Evolutionary conservation across 352 stramenopile genomes (phyloP), one percentile per base, ranked within the genome.

Genomic region (Phytophthora foliorum): DNA sequence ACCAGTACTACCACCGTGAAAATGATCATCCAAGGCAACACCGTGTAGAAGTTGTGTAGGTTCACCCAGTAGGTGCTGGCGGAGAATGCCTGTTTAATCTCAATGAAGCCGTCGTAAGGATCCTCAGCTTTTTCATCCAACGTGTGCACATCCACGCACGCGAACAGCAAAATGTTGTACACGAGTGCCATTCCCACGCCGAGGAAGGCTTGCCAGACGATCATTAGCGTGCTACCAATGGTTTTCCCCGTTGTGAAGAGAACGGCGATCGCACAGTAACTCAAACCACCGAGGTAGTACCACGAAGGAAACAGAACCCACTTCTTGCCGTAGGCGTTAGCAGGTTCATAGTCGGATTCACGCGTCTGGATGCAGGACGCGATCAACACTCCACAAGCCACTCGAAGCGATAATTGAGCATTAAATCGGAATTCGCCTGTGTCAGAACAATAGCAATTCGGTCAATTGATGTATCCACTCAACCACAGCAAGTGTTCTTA

Each of bases 161-260:
- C 62, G 49, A 92, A 93, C 11, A 93, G 69, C n/a, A 93, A 42
- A 41, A 90, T 80, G 65, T 86, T 93, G 76, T 89, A 93, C 17
- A 92, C 63, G 14, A 93, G 72, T 48, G 86, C 86, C 58, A 93
- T 82, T 25, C 86, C 84, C 39, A 91, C 82, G 3, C 86, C 86
- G 21, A 85, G 80, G 55, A 93, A 88, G 29, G 85, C 78, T 69
- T 92, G 86, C 69, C 76, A 93, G 24, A 90, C 77, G 31, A 90
- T 74, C 56, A 78, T 86, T 14, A 91, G 76, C 14, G 83, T 93
- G n/a, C 76, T 86, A 31, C 86, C 86, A 31, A 91, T 81, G 46
- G 84, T 93, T 51, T 86, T 89, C 24, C 81, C 74, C 17, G 83
- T 81, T 31, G 83, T 86, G 63, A 93, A 93, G 27, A 93, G 83